Base-by-base conservation (phyloP, 163 green algal genomes). In the Prototheca wickerhamii region DNA sequence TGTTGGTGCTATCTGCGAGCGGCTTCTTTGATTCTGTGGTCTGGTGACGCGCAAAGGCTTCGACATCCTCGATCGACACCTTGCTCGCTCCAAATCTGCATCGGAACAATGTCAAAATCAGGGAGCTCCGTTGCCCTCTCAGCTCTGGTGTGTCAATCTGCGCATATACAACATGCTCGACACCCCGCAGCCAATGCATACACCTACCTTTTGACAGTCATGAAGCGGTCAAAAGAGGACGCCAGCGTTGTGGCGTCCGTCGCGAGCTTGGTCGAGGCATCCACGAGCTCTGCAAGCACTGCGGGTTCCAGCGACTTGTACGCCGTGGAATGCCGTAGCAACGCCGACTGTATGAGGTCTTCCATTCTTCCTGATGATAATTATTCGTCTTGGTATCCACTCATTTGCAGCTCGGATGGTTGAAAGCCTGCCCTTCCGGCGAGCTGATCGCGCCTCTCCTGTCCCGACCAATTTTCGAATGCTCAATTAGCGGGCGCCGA, bases 151-250 rank as follows among this genome's bases (percentile, higher is more conserved):
- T n/a, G n/a, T n/a, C n/a, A n/a, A n/a, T n/a, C n/a, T n/a, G n/a
- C n/a, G n/a, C n/a, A n/a, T n/a, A n/a, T n/a, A n/a, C n/a, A n/a
- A n/a, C n/a, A n/a, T n/a, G n/a, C n/a, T n/a, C n/a, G n/a, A n/a
- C n/a, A n/a, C n/a, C n/a, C n/a, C n/a, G n/a, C n/a, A n/a, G n/a
- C n/a, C n/a, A n/a, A n/a, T n/a, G n/a, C n/a, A n/a, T n/a, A n/a
- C n/a, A n/a, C n/a, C n/a, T 25, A 60, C 53, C 53, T 34, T 8
- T 60, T 35, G 10, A 60, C n/a, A 25, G 53, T 60, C 53, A 60
- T 60, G 53, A 42, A 60, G 29, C 30, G 28, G 35, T 60, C 53
- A 21, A 60, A 60, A 8, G 53, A 20, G 6, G 53, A 20, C 6
- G 29, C 30, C 12, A 60, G 53, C 6, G 26, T 15, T 35, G 10